A percentile compares a stretch with the other conserved stretches of the same genome.
Conservation (phyloP, 805 yeast genomes). For the Suhomyces sp. region DNA sequence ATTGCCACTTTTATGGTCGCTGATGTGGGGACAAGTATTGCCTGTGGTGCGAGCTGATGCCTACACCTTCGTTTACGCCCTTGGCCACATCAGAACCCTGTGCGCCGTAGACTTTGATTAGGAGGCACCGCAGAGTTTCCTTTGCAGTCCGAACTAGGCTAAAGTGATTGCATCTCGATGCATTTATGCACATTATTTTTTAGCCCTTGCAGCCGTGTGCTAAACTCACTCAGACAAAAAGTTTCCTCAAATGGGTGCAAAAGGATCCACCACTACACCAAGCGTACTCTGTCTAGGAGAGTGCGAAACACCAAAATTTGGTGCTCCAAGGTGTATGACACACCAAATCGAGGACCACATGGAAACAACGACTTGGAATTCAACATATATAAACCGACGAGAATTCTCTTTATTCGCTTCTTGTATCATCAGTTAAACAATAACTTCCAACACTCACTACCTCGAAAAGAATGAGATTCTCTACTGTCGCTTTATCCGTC, state of each 20-base stretch:
- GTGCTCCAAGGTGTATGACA: neutral
- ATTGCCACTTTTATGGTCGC: too few relatives aligned
- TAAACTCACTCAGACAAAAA: neutral
- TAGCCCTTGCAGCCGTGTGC: neutral
- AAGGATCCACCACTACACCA: neutral
- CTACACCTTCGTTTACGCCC: neutral
- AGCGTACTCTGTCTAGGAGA: neutral
- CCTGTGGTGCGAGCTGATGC: neutral
- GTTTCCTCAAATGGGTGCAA: slow-evolving; percentile 1
- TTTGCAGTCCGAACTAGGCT: neutral
- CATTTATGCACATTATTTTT: neutral
- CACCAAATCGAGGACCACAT: neutral
- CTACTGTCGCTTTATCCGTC: slow-evolving; percentile 8
- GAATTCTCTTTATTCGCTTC: neutral
- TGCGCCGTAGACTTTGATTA: neutral
- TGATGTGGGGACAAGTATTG: neutral
- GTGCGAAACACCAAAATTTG: neutral
- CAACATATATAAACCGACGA: neutral
- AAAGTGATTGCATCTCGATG: neutral
- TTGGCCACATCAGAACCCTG: neutral
- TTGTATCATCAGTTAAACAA: neutral
- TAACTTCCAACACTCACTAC: neutral
- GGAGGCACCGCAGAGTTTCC: neutral
- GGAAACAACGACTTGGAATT: neutral
- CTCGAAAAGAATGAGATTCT: slow-evolving; percentile 9